Evolutionary conservation across 257 asterid genomes (phyloP), one percentile per base, ranked within the genome.

Genomic region (Solanum medicagineum): DNA sequence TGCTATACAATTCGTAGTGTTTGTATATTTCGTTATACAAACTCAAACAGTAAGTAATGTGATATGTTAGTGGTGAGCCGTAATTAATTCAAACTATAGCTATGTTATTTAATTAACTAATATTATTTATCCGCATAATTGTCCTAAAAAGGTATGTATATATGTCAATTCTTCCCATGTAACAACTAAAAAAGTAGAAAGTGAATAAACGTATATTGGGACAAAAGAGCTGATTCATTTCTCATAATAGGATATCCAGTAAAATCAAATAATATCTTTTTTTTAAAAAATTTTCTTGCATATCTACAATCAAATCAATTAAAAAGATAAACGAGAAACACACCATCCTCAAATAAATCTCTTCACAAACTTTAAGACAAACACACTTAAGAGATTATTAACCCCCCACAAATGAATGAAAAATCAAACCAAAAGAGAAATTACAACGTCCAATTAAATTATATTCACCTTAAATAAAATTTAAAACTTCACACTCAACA

Each of bases 401-500:
- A 32, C 36, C 6, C 8, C 81, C 1, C 42, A 24, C 8, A 49
- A 49, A 75, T n/a, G n/a, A 49, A 51, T 14, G 5, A 47, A n/a
- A 75, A 47, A 6, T 0, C 22, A 15, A 74, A 74, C 3, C 81
- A 73, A 44, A 73, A 12, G 7, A 47, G 1, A 14, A 51, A 77
- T 24, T 77, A 26, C 63, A 69, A 40, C 3, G 15, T 45, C 3
- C 1, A 15, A 36, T 16, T 68, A 68, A 68, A 68, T 36, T 9
- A 40, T 1, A 19, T 4, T 0, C 1, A 32, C 36, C 1, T 7
- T 0, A 1, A 15, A 4, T 17, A 19, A 70, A 70, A 19, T 36
- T 36, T 1, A 1, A 0, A 0, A 17, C 9, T 10, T 1, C 17
- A 70, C 0, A 4, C 0, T 68, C 4, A 0, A 0, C 4, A 1